Conservation (phyloP, 139 green algal genomes). For the Edaphochlamys debaryana region DNA sequence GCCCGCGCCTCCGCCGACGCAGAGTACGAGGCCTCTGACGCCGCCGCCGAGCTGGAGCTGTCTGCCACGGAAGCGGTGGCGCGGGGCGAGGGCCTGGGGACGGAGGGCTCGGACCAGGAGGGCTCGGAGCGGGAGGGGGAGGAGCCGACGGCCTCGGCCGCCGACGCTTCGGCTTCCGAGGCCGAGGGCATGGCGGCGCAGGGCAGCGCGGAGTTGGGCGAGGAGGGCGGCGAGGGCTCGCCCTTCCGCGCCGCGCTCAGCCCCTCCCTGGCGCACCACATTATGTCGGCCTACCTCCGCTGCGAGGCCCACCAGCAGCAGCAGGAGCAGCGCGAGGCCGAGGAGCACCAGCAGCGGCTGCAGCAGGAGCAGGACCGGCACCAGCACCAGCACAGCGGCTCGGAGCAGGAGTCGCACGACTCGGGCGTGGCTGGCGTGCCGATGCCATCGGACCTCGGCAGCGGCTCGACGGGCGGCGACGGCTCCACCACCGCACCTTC, state of each 20-base stretch:
- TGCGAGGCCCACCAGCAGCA: slow-evolving; percentile 31
- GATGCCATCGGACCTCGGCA: not conserved
- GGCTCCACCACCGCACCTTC: not conserved
- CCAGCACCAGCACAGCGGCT: not conserved
- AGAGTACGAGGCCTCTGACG: too few relatives aligned
- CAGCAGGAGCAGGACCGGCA: not conserved
- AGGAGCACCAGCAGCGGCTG: not conserved
- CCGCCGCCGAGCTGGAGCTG: too few relatives aligned
- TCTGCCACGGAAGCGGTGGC: too few relatives aligned
- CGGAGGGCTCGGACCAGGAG: too few relatives aligned
- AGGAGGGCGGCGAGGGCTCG: not conserved
- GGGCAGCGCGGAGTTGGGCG: too few relatives aligned
- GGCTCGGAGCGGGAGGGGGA: too few relatives aligned
- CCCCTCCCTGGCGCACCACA: slow-evolving; percentile 38
- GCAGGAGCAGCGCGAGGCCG: slow-evolving; percentile 10
- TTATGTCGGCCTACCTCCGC: slow-evolving; percentile 24
- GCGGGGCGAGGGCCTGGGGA: too few relatives aligned
- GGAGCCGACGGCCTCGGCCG: not conserved
- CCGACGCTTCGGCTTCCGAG: too few relatives aligned
- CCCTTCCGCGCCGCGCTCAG: slow-evolving; percentile 11
- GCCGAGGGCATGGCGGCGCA: not conserved
- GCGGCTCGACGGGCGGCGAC: not conserved
- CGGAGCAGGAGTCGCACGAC: not conserved
- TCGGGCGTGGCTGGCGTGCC: too few relatives aligned
- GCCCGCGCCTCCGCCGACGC: too few relatives aligned